phyloP scores from a whole-genome alignment of 768 basidiomycete genomes.

The Pholiota molesta region DNA sequence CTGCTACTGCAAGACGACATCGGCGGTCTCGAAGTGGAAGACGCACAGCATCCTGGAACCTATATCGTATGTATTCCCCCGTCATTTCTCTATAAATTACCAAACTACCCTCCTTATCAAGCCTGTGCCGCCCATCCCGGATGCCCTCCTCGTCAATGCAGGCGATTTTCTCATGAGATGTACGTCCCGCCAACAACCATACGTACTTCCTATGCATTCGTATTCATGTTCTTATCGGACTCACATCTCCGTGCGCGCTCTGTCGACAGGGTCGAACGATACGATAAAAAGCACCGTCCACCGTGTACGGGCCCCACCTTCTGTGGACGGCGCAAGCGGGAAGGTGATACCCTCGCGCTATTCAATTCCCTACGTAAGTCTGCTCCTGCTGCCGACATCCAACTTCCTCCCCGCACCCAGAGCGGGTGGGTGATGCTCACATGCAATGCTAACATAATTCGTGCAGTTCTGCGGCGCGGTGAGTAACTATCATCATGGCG shows the following conservation, averaged over 20 bases:
- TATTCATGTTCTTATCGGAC: not conserved
- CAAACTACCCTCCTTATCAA: conserved; percentile 14
- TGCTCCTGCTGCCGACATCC: not conserved
- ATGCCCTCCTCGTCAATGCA: conserved; percentile 53
- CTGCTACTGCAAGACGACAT: conserved; percentile 61
- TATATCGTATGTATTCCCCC: conserved; percentile 34
- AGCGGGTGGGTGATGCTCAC: not conserved
- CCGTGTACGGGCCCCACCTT: conserved; percentile 49
- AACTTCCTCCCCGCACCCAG: not conserved
- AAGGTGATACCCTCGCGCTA: conserved; percentile 48
- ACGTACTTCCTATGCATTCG: not conserved
- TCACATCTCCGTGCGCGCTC: not conserved
- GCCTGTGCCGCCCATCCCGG: conserved; percentile 46
- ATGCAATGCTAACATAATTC: no score
- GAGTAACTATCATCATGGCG: conserved; percentile 7
- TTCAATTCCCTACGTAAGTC: conserved; percentile 62
- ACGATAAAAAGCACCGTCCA: conserved; percentile 54
- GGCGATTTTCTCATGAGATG: conserved; percentile 56
- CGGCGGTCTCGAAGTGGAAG: conserved; percentile 66
- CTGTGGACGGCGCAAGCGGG: conserved; percentile 28
- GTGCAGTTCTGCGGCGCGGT: conserved; percentile 37
- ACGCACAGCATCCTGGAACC: conserved; percentile 46
- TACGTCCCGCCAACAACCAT: conserved; percentile 16
- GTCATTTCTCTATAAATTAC: not conserved
- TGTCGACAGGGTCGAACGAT: conserved; percentile 44